A percentile compares a stretch with the other conserved stretches of the same genome.
Conservation (phyloP, 441 rosid species). For the Raphanus hybrid region DNA sequence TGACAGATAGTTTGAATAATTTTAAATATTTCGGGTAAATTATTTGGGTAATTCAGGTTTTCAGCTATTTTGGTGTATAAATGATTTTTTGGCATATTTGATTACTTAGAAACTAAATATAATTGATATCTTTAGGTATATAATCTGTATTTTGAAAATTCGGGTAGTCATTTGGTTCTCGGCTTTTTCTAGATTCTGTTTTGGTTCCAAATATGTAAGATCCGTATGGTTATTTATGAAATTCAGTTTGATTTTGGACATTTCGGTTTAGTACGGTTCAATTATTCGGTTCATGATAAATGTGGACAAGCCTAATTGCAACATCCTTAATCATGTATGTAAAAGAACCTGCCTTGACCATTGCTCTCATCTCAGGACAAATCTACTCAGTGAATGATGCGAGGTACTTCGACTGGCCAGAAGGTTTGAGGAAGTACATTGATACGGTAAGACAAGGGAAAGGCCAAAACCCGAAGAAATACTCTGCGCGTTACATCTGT, state of each 20-base stretch:
- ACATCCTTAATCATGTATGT: not conserved
- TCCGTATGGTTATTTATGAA: not conserved
- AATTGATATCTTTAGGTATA: not conserved
- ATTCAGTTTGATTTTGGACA: no score
- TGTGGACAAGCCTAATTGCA: not conserved
- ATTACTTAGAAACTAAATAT: not conserved
- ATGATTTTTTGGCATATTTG: not conserved
- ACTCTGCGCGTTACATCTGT: conserved; percentile 93
- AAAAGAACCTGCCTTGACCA: not conserved
- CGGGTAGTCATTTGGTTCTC: not conserved
- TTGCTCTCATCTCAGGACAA: conserved; percentile 71
- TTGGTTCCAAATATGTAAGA: not conserved
- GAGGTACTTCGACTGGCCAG: conserved; percentile 92
- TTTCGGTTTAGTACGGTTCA: not conserved
- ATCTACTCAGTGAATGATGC: conserved; percentile 96
- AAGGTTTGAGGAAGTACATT: conserved; percentile 79
- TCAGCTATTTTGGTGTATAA: no score
- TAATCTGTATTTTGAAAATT: not conserved
- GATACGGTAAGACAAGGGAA: conserved; percentile 89
- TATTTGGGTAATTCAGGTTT: not conserved
- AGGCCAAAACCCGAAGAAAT: conserved; percentile 85
- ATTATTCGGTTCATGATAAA: not conserved
- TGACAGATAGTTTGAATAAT: no score
- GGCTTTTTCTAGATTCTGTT: not conserved
- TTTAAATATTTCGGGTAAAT: not conserved